Base-by-base conservation (phyloP, 139 green algal species). In the Ostreobium quekettii region DNA sequence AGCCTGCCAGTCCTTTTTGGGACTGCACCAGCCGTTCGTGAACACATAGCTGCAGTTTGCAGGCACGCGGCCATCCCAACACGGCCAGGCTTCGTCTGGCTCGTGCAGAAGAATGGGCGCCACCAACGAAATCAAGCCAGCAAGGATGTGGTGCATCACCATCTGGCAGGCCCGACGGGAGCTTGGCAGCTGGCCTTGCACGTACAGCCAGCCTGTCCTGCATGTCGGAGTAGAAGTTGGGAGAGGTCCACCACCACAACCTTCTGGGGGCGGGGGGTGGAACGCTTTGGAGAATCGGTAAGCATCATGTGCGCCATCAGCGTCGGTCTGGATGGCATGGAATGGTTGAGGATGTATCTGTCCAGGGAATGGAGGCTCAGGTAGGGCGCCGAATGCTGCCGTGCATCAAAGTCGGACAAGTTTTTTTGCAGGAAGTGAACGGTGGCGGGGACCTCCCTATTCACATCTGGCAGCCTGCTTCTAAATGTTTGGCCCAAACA, bases 341-440 rank as follows among this genome's bases (percentile, higher is more conserved):
- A 29, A 3, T 24, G 26, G 35, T 8, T 59, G n/a, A 88, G 72
- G 7, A 75, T 61, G 60, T 83, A 84, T 39, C 77, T 70, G 79
- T 96, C 89, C n/a, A 87, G 73, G 6, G 63, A 38, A 1, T 87
- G 80, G 19, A 96, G 85, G 32, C 83, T 4, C 6, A 19, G 69
- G 70, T 80, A 77, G 0, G 76, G 62, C 6, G 89, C 73, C 11
- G 72, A 61, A 31, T 88, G 39, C 38, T 37, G 36, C 1, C 63
- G 53, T 0, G 86, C 86, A 70, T 92, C 70, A 64, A 87, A 96
- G 71, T 90, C 90, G 29, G 79, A 37, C 57, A 97, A 75, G 77
- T 95, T 97, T 74, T 93, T 93, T 62, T 98, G 85, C 69, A 98
- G 66, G 78, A 92, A 99, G 56, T 93, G 84, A 68, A 96, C 39